phyloP scores from a whole-genome alignment of 345 rosid genomes.

The Eucalyptus microcorys region DNA sequence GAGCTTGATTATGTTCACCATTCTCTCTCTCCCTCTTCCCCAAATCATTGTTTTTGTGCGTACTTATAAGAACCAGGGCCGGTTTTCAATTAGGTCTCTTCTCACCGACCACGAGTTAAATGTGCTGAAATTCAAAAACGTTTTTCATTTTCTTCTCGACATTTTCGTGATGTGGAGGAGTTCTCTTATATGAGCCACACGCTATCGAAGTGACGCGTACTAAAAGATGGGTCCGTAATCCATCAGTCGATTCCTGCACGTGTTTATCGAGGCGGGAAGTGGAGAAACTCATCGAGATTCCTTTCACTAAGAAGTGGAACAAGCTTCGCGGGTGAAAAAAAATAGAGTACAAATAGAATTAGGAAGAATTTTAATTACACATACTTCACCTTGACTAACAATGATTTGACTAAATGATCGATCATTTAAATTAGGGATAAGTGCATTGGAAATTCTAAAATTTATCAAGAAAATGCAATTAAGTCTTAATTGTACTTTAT shows the following conservation, averaged over 20 bases:
- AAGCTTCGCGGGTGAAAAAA: background rate
- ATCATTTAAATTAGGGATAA: too few species aligned
- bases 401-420: background rate
- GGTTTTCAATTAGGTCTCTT: background rate
- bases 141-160: background rate
- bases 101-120: background rate
- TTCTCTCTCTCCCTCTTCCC: background rate
- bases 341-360: too few species aligned
- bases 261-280: background rate
- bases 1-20: conserved; percentile 2
- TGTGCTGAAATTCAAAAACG: accelerated
- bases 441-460: too few species aligned
- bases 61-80: background rate
- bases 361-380: too few species aligned
- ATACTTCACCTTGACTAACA: too few species aligned
- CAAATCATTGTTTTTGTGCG: background rate
- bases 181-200: background rate
- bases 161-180: background rate
- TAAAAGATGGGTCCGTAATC: background rate
- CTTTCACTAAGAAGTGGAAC: background rate
- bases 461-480: too few species aligned
- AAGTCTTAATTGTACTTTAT: too few species aligned
- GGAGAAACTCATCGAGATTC: background rate
- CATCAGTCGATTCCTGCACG: background rate
- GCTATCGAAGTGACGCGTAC: background rate